Base-by-base conservation (phyloP, 2,329 filamentous ascomycete species). In the Calonectria henricotiae region DNA sequence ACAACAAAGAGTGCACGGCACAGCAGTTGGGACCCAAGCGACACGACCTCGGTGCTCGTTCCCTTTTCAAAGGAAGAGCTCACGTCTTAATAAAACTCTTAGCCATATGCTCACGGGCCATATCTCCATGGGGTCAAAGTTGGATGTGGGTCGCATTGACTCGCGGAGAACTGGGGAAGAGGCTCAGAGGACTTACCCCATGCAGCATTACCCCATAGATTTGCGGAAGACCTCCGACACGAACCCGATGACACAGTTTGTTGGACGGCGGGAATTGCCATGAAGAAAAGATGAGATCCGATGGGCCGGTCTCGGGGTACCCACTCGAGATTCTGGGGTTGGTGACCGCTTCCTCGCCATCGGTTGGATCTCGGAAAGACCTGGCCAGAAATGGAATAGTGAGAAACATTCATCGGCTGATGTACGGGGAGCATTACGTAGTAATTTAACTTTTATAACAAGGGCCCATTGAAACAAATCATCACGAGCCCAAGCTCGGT, bases 11-110 rank as follows among this genome's bases (percentile, higher is more conserved):
- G 35, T 25, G 35, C 32, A 39, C 47, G 9, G 20, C 12, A 8
- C 17, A 25, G n/a, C 51, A 39, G 7, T 39, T 23, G 6, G 32
- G 23, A 58, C 5, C 11, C n/a, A 39, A 20, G 32, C 51, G 37
- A 35, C 32, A 13, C 20, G 12, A n/a, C 51, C 35, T 58, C 37
- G 51, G 23, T 39, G 8, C 30, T 37, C 20, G 4, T n/a, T 55
- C n/a, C 17, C n/a, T n/a, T 32, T 25, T 55, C 30, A 25, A 37
- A n/a, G 51, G 51, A 39, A 39, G 3, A 23, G 20, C 13, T 58
- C 51, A 58, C 51, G 35, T 25, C 35, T 39, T 58, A 58, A 58
- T 58, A 58, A 58, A 15, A 15, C 3, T 39, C 15, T 58, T 37
- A 37, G 20, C 51, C 32, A 58, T 27, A 32, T 11, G 20, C 32